Evolutionary conservation across 805 yeast species (phyloP), one percentile per base, ranked within the genome.

Genomic region (Lipomyces chichibuensis): DNA sequence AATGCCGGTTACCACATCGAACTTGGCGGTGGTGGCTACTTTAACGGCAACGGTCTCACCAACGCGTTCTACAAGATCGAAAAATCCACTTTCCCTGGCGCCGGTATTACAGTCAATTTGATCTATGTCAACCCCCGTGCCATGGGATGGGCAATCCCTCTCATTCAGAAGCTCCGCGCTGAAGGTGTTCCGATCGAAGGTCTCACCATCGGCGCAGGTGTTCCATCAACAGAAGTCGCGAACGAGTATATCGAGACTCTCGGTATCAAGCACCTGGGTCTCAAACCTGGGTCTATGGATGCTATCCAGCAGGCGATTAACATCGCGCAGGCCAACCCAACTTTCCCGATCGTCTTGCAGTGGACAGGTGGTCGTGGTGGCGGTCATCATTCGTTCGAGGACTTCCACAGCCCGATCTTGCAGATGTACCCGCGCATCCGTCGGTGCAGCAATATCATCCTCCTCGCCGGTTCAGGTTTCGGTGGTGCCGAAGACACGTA

Each of bases 351-450:
- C 76, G 94, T 95, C 64, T 82, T 95, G 75, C 99, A 95, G 84
- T 95, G 99, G 99, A 95, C 99, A 67, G 99, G 98, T 85, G 99
- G 99, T 80, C 93, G 99, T 86, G 99, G 98, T 83, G 99, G 99
- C 86, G 99, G 99, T 77, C 99, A 95, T 80, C 99, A 95, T 81
- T 94, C 98, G 60, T 95, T 88, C 77, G 99, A 95, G 84, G 99
- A 95, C 82, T 92, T 94, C 95, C 99, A 95, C 80, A 94, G 93
- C 77, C 98, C 99, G 73, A 86, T 95, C 73, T 82, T 95, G 77
- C 97, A 92, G 80, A 95, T 95, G 94, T 95, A 95, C 81, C 83
- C 97, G 73, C 89, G 90, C 83, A 90, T 95, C 75, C 90, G 99
- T 85, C 89, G 92, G 81, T 89, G 92, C 75, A 77, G 91, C 59